Percentiles rank a stretch among this genome's conserved stretches.
Conservation (phyloP, 345 rosid species). For the Ceriops tagal region DNA sequence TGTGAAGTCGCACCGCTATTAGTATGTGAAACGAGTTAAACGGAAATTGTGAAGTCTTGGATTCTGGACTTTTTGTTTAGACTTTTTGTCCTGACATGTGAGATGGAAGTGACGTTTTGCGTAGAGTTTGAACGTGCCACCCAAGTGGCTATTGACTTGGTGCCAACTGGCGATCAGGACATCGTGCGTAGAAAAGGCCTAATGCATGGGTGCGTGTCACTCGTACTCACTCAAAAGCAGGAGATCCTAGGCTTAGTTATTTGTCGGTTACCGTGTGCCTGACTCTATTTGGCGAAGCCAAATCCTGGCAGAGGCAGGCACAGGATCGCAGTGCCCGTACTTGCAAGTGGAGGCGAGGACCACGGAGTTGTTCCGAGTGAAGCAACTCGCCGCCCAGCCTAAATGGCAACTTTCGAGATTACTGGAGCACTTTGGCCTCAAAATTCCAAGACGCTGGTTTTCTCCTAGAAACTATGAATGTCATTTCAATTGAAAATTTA, state of each 20-base stretch:
- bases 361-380: neutral
- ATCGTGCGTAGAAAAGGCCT: neutral
- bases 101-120: neutral
- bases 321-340: constrained; percentile 5
- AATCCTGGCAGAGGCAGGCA: neutral
- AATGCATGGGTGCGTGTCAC: neutral
- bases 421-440: too few relatives aligned
- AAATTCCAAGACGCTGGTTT: neutral
- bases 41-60: neutral
- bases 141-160: neutral
- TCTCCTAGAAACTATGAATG: too few relatives aligned
- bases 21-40: neutral
- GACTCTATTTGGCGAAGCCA: constrained; percentile 4
- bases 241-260: neutral
- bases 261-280: neutral
- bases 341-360: neutral
- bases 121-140: neutral
- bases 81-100: neutral
- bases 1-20: neutral
- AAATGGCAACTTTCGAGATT: neutral
- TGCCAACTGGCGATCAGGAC: too few relatives aligned
- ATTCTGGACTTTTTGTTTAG: neutral
- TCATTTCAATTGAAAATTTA: too few relatives aligned
- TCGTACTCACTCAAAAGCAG: neutral
- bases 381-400: neutral